Percentiles rank a stretch among this genome's conserved stretches.
phyloP scores from a whole-genome alignment of 495 filamentous ascomycete genomes.

The Penicillium ochrochloron region DNA sequence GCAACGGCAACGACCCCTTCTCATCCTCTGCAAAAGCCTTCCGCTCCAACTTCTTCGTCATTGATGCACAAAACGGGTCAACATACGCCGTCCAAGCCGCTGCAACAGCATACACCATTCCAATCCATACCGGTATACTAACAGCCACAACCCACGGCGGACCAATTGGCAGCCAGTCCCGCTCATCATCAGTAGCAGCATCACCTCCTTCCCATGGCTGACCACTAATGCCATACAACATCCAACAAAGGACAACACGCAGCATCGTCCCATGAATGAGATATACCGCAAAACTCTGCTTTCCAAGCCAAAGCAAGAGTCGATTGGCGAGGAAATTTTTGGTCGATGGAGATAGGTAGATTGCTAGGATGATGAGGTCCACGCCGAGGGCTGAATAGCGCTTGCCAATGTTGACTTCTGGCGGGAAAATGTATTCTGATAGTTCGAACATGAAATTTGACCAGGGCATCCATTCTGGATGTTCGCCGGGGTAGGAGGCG shows the following conservation, averaged over 20 bases:
- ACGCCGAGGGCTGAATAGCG: slow-evolving; percentile 63
- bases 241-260: slow-evolving; percentile 65
- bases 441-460: slow-evolving; percentile 53
- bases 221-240: slow-evolving; percentile 62
- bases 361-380: slow-evolving; percentile 60
- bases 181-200: slow-evolving; percentile 50
- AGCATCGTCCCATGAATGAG: slow-evolving; percentile 70
- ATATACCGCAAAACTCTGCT: slow-evolving; percentile 73
- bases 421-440: slow-evolving; percentile 59
- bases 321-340: slow-evolving; percentile 62
- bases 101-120: slow-evolving; percentile 59
- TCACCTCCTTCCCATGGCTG: slow-evolving; percentile 54
- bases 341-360: slow-evolving; percentile 61
- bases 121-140: slow-evolving; percentile 61
- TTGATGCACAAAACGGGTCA: slow-evolving; percentile 64
- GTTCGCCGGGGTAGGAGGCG: slow-evolving; percentile 64
- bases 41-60: slow-evolving; percentile 62
- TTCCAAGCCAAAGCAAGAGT: slow-evolving; percentile 67
- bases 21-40: slow-evolving; percentile 58
- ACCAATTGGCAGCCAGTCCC: slow-evolving; percentile 42
- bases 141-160: slow-evolving; percentile 50
- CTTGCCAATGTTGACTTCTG: slow-evolving; percentile 54
- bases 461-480: slow-evolving; percentile 64
- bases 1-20: slow-evolving; percentile 48
- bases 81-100: slow-evolving; percentile 68